Evolutionary conservation across 257 asterid genomes (phyloP), one percentile per base, ranked within the genome.

Genomic region (Ehretia macrophylla): DNA sequence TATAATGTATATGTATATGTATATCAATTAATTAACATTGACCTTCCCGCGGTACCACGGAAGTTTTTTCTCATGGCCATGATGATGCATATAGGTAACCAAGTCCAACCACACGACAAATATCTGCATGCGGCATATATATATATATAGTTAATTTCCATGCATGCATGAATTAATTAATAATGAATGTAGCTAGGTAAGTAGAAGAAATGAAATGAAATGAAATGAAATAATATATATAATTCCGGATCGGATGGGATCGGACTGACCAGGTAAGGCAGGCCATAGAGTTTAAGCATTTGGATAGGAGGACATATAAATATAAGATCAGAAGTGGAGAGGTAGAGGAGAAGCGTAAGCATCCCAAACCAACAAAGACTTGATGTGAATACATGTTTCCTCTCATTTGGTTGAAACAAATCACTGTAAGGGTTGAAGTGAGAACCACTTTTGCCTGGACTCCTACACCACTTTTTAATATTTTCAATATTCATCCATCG

Each of bases 21-120:
- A n/a, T n/a, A n/a, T n/a, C n/a, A n/a, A n/a, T n/a, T n/a, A n/a
- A n/a, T n/a, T 39, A 1, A 48, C 18, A 11, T 17, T 19, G 35
- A 89, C 97, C 95, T 86, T 75, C 68, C 92, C 91, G 5, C 97
- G 92, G 67, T 89, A 89, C 97, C 97, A 89, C 1, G 97, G 97
- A 12, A 89, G 85, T 35, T 86, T 86, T 59, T 68, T 64, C 50
- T 89, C 95, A 65, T 89, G 73, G 21, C 92, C 97, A 60, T 89
- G 97, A 52, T 89, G 97, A 69, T 89, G 97, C 75, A 89, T 66
- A 65, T 89, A 89, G 0, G 97, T 89, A 1, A 86, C 97, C 0
- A 70, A 20, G 63, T 89, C 97, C 88, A 89, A 59, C 97, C 97
- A 89, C 74, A 75, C 56, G 11, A 89, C 92, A 57, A 82, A 89